Base-by-base conservation (phyloP, 208 protist species). In the Trypanosoma theileri region DNA sequence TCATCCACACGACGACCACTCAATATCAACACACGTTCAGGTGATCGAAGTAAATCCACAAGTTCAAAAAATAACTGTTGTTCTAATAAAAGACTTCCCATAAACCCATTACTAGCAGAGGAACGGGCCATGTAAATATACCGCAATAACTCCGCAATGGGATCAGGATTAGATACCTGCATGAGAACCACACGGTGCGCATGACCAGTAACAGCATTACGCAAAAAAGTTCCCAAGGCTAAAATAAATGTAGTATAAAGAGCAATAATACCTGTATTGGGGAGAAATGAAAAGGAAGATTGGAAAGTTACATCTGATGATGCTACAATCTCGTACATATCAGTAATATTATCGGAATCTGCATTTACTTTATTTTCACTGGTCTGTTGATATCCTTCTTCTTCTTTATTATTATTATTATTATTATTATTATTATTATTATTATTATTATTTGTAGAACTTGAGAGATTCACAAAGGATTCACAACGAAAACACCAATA, bases 161-260 rank as follows among this genome's bases (percentile, higher is more conserved):
- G 84, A 40, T 83, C 69, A 6, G 84, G 84, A 56, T 86, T 82
- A 50, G 80, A 71, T n/a, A 86, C 66, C 57, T 90, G 81, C 63
- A 75, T 46, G 14, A 87, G 69, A 6, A 84, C 70, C 19, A 87
- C 72, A 19, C 75, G 71, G 50, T 84, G 75, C 4, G 85, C 83
- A 21, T 75, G 66, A 1, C 85, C 88, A 14, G 84, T 66, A 21
- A 91, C 73, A 54, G 67, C 58, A 59, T 66, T 69, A 31, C 88
- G 79, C 17, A 94, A 58, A 67, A 87, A 69, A 35, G 58, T 71
- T 51, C 84, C 86, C n/a, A 91, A 48, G 11, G 84, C 80, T 14
- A 94, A 61, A 31, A 94, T 77, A 44, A 94, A 86, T 22, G 85
- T 94, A 22, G 84, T 86, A 70, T 94, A 94, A 52, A 94, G 78